Conservation (phyloP, 2,329 filamentous ascomycete genomes). For the Ophiostoma sp. region DNA sequence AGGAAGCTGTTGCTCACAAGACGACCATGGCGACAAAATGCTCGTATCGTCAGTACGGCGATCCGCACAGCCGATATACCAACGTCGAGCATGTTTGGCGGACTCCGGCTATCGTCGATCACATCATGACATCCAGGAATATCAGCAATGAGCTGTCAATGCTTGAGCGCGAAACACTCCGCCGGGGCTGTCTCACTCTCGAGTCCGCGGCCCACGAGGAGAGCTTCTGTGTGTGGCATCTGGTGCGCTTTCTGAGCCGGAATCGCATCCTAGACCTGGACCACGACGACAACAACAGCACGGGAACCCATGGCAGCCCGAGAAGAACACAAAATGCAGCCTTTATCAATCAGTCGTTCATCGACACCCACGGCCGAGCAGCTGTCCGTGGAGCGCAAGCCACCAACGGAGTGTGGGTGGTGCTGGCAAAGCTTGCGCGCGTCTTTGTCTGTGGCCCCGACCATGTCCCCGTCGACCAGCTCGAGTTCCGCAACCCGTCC, state of each 20-base stretch:
- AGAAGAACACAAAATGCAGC: not conserved
- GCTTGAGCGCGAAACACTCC: slow-evolving; percentile 11
- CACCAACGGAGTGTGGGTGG: not conserved
- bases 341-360: not conserved
- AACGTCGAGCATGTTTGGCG: not conserved
- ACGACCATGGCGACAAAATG: not conserved
- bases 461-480: not conserved
- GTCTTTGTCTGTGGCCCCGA: slow-evolving; percentile 7
- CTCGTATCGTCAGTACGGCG: not conserved
- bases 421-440: slow-evolving; percentile 8
- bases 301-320: not conserved
- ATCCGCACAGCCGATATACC: not conserved
- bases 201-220: slow-evolving; percentile 9
- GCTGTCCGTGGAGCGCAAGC: not conserved
- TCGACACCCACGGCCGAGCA: not conserved
- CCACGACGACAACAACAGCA: not conserved
- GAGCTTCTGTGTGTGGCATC: slow-evolving; percentile 15
- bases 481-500: not conserved
- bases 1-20: not conserved
- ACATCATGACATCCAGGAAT: not conserved
- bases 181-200: not conserved
- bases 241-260: not conserved
- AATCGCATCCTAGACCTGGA: not conserved
- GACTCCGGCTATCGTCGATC: not conserved
- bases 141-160: not conserved